phyloP scores from a whole-genome alignment of 2,329 filamentous ascomycete species.

The Microcyclospora pomicola region DNA sequence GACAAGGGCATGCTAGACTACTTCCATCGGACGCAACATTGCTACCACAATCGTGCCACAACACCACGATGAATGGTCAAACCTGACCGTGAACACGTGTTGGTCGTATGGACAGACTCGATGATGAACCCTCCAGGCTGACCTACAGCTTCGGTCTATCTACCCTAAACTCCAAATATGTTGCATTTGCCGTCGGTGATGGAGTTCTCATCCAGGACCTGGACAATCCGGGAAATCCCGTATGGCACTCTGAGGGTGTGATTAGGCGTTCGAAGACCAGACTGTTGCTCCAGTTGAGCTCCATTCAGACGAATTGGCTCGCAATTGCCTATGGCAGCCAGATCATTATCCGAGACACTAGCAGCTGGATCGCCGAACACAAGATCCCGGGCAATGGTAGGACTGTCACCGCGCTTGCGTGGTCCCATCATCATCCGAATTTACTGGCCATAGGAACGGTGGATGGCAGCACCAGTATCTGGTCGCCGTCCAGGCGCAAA shows the following conservation, averaged over 20 bases:
- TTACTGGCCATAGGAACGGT: slow-evolving; percentile 6
- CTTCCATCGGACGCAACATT: no score
- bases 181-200: slow-evolving; percentile 7
- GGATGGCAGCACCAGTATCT: slow-evolving; percentile 6
- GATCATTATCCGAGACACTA: slow-evolving; percentile 2
- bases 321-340: slow-evolving; percentile 4
- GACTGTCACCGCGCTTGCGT: slow-evolving; percentile 5
- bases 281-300: no score
- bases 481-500: background rate
- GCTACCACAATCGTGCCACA: no score
- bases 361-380: background rate
- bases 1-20: no score
- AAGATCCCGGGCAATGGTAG: slow-evolving; percentile 4
- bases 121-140: no score
- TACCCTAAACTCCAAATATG: slow-evolving; percentile 10
- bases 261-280: no score
- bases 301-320: background rate
- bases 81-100: no score
- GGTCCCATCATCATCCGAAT: slow-evolving; percentile 1
- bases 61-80: no score
- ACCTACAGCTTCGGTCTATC: no score
- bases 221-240: no score
- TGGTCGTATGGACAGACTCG: no score
- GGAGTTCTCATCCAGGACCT: slow-evolving; percentile 8
- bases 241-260: no score